Evolutionary conservation across 2,329 filamentous ascomycete species (phyloP).

Genomic region (Onygenales sp.): DNA sequence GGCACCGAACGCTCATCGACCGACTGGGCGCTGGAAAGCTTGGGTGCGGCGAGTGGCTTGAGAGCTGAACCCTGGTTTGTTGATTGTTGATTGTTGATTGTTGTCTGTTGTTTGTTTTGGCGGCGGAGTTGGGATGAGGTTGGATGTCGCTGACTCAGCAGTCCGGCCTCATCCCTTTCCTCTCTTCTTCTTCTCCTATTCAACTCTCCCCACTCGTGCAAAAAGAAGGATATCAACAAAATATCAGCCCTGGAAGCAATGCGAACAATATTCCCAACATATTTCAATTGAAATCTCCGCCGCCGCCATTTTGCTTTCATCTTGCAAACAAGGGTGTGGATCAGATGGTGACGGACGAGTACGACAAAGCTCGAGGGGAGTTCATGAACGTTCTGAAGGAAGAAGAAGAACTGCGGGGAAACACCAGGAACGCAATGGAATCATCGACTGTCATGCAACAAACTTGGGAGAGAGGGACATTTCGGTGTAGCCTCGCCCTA

Average conservation of each 20-base stretch:
- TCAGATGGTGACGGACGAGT: slow-evolving; percentile 10
- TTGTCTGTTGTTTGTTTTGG: too few species aligned
- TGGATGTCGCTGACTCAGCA: too few species aligned
- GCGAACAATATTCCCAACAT: slow-evolving; percentile 19
- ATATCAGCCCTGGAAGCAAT: slow-evolving; percentile 17
- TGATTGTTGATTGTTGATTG: too few species aligned
- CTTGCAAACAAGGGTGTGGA: slow-evolving; percentile 14
- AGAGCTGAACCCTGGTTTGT: too few species aligned
- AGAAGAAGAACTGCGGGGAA: slow-evolving; percentile 8
- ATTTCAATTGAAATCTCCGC: slow-evolving; percentile 20
- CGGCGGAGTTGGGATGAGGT: too few species aligned
- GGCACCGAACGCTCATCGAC: background rate
- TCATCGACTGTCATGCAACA: slow-evolving; percentile 10
- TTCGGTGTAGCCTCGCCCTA: slow-evolving; percentile 13
- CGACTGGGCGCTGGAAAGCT: too few species aligned
- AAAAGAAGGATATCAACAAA: background rate
- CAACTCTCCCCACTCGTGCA: too few species aligned
- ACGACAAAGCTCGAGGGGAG: slow-evolving; percentile 9
- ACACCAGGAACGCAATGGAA: background rate
- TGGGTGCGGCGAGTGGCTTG: too few species aligned
- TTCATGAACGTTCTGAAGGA: slow-evolving; percentile 6
- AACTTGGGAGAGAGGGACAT: slow-evolving; percentile 11
- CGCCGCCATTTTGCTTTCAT: slow-evolving; percentile 26
- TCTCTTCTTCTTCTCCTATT: too few species aligned
- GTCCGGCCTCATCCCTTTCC: too few species aligned